These are phyloP conservation scores for Angophora floribunda DNA, from an alignment of 345 rosid species.

Conservation along the genomic window DNA sequence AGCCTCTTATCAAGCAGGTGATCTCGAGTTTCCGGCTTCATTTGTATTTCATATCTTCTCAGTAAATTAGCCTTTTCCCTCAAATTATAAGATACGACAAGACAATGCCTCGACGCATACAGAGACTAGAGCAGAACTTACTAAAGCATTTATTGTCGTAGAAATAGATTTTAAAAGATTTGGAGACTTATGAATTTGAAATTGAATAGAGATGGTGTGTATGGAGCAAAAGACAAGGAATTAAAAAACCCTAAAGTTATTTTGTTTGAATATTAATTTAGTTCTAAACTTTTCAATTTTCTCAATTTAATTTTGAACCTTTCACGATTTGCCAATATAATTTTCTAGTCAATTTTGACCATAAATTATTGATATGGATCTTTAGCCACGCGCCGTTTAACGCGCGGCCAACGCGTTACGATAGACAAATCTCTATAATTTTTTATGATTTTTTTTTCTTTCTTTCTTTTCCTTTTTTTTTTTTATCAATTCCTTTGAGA, in stretches of 20 bases:
- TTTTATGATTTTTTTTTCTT: too few species aligned
- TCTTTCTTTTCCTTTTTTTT: too few species aligned
- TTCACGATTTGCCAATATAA: fast-evolving
- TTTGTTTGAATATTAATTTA: fast-evolving
- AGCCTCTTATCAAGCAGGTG: constrained; percentile 50
- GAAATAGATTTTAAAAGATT: background rate
- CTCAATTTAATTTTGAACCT: fast-evolving
- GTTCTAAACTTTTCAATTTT: fast-evolving
- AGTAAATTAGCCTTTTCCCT: background rate
- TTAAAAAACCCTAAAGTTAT: fast-evolving
- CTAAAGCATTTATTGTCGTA: background rate
- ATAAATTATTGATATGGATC: fast-evolving
- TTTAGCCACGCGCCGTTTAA: too few species aligned
- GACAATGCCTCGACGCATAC: background rate
- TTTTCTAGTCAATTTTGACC: fast-evolving
- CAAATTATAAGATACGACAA: background rate
- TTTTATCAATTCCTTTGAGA: too few species aligned
- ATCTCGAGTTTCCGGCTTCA: background rate
- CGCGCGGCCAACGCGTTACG: too few species aligned
- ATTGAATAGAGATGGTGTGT: background rate
- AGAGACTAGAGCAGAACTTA: background rate
- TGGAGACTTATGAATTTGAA: background rate
- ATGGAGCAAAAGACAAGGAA: background rate
- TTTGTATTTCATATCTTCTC: background rate
- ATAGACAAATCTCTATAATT: too few species aligned